Evolutionary conservation across 768 basidiomycete species (phyloP).

Genomic region (Trichaptum fuscoviolaceum): DNA sequence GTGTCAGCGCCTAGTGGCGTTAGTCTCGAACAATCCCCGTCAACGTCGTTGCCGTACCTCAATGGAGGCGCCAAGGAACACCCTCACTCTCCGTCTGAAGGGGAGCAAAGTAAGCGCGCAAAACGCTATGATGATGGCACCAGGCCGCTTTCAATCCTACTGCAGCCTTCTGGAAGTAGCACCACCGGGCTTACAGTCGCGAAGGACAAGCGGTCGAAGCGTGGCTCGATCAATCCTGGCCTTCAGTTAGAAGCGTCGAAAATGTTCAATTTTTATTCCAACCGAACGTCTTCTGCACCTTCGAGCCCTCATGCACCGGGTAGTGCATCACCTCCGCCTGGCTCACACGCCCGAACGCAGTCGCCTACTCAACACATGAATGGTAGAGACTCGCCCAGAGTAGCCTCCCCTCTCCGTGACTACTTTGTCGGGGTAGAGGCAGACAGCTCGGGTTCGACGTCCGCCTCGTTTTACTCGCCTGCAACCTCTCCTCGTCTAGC

Average conservation of each 20-base stretch:
- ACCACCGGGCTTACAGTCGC: conserved; percentile 9
- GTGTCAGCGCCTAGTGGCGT: conserved; percentile 1
- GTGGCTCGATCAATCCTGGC: conserved; percentile 53
- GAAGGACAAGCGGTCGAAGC: conserved; percentile 30
- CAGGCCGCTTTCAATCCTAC: conserved; percentile 33
- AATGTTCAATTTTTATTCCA: not conserved
- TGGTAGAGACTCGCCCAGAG: conserved; percentile 21
- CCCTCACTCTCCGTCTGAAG: not conserved
- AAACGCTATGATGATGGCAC: conserved; percentile 42
- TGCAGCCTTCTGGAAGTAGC: conserved; percentile 18
- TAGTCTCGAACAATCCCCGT: not conserved
- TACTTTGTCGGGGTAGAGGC: not conserved
- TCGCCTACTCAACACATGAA: conserved; percentile 24
- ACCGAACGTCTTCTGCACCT: not conserved
- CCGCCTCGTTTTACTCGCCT: conserved; percentile 19
- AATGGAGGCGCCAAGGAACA: not conserved
- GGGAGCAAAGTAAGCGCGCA: conserved; percentile 13
- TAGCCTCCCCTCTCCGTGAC: conserved; percentile 15
- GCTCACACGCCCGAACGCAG: conserved; percentile 15
- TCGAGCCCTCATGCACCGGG: not conserved
- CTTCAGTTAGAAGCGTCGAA: conserved; percentile 27
- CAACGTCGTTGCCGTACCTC: not conserved
- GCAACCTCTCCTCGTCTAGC: not conserved
- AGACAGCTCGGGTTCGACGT: conserved; percentile 17
- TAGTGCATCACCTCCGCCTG: conserved; percentile 11